phyloP scores from a whole-genome alignment of 495 filamentous ascomycete species.

The Lentithecium fluviatile region DNA sequence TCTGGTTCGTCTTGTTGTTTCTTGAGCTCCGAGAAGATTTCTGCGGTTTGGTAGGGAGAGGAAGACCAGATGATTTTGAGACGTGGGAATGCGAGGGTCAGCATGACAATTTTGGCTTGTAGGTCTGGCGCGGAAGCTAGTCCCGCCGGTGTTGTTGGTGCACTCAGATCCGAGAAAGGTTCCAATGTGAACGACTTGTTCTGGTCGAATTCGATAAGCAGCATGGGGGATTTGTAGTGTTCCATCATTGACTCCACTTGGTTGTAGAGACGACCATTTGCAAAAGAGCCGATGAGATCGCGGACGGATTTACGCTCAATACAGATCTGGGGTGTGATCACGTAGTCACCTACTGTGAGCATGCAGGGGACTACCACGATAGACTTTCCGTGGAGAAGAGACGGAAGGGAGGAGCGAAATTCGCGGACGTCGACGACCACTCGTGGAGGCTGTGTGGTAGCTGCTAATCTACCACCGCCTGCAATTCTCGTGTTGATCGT shows the following conservation, averaged over 20 bases:
- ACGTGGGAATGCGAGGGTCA: constrained; percentile 88
- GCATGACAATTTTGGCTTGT: constrained; percentile 86
- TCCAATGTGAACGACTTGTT: constrained; percentile 97
- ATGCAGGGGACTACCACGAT: constrained; percentile 88
- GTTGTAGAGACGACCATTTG: constrained; percentile 84
- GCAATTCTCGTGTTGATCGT: constrained; percentile 97
- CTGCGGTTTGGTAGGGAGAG: constrained; percentile 91
- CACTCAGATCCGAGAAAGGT: constrained; percentile 78
- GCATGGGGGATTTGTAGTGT: constrained; percentile 86
- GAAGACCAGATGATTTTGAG: constrained; percentile 92
- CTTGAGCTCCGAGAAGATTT: constrained; percentile 94
- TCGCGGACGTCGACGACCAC: constrained; percentile 95
- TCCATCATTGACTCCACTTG: constrained; percentile 93
- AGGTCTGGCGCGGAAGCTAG: constrained; percentile 60
- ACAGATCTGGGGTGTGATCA: constrained; percentile 84
- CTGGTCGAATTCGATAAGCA: constrained; percentile 96
- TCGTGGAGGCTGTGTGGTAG: constrained; percentile 86
- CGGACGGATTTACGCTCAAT: constrained; percentile 91
- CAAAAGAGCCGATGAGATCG: constrained; percentile 87
- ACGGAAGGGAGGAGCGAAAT: constrained; percentile 89
- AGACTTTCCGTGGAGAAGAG: constrained; percentile 80
- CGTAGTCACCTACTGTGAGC: constrained; percentile 95
- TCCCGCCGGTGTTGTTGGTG: constrained; percentile 56
- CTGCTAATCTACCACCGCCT: constrained; percentile 82
- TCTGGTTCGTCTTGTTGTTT: constrained; percentile 85